Conservation (phyloP, 1,139 yeast species). For the Yamadazyma friedrichii region DNA sequence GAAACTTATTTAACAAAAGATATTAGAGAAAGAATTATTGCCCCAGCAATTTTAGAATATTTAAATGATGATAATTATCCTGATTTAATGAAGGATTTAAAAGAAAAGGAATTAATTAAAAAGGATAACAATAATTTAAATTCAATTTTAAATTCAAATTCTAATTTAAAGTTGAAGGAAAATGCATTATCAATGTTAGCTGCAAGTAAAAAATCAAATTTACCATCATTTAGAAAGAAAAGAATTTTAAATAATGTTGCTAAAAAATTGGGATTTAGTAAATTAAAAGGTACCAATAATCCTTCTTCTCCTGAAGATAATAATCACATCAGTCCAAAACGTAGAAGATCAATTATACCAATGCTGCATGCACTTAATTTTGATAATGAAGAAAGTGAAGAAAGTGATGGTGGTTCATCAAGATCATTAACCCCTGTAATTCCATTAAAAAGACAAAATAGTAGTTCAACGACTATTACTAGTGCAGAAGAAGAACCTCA, state of each 20-base stretch:
- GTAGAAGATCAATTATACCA: slow-evolving; percentile 44
- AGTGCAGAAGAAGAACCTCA: slow-evolving; percentile 25
- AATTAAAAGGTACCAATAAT: not conserved
- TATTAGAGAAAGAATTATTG: slow-evolving; percentile 70
- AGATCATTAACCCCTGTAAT: slow-evolving; percentile 43
- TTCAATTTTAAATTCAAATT: slow-evolving; percentile 6
- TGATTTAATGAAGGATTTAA: slow-evolving; percentile 45
- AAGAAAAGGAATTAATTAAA: slow-evolving; percentile 34
- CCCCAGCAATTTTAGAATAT: slow-evolving; percentile 65
- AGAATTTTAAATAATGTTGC: slow-evolving; percentile 8
- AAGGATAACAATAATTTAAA: slow-evolving; percentile 8
- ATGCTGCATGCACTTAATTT: slow-evolving; percentile 72
- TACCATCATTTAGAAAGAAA: slow-evolving; percentile 53
- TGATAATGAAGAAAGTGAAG: slow-evolving; percentile 41
- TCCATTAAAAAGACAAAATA: slow-evolving; percentile 27
- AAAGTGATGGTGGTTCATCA: slow-evolving; percentile 44
- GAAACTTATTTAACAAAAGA: slow-evolving; percentile 66
- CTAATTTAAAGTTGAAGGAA: slow-evolving; percentile 18
- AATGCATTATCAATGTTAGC: slow-evolving; percentile 31
- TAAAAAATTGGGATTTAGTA: not conserved
- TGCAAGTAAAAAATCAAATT: slow-evolving; percentile 21
- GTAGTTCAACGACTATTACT: slow-evolving; percentile 24
- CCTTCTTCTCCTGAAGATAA: slow-evolving; percentile 8
- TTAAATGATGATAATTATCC: slow-evolving; percentile 64
- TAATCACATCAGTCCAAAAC: slow-evolving; percentile 11